Conservation (phyloP, 495 filamentous ascomycete genomes). For the Talaromyces trachyspermus region DNA sequence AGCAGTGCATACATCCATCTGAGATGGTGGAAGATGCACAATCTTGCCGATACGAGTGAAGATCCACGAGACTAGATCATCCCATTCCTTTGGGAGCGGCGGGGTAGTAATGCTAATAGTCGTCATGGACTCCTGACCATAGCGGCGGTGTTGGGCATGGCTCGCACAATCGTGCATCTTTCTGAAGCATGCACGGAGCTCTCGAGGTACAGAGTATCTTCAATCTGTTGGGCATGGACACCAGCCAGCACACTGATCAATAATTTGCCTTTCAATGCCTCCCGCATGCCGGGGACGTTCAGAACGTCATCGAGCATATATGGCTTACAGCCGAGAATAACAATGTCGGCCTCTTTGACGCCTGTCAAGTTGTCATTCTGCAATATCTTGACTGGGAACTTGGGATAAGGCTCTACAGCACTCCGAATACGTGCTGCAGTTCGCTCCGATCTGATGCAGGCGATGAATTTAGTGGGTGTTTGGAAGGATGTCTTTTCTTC, state of each 20-base stretch:
- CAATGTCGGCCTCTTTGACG: conserved; percentile 50
- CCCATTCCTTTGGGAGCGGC: conserved; percentile 40
- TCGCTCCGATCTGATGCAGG: conserved; percentile 59
- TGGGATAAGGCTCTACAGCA: conserved; percentile 43
- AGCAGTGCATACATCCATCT: conserved; percentile 34
- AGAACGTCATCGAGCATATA: conserved; percentile 62
- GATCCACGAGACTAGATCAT: conserved; percentile 53
- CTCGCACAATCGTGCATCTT: conserved; percentile 56
- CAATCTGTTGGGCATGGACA: conserved; percentile 55
- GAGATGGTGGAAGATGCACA: conserved; percentile 20
- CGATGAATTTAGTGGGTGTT: conserved; percentile 66
- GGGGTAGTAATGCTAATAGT: conserved; percentile 59
- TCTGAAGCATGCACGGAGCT: conserved; percentile 9
- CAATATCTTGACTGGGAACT: conserved; percentile 20
- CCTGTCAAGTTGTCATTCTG: conserved; percentile 53
- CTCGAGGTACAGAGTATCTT: conserved; percentile 43
- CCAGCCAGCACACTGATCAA: conserved; percentile 75
- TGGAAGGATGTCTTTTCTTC: conserved; percentile 38
- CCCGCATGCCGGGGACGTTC: conserved; percentile 51
- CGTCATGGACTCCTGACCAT: conserved; percentile 75
- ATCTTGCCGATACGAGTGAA: conserved; percentile 32
- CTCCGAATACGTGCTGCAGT: conserved; percentile 55
- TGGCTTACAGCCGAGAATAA: conserved; percentile 74
- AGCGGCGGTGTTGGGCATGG: conserved; percentile 69
- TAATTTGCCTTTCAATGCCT: conserved; percentile 65